These are phyloP conservation scores for Chlorella sp. DNA, from an alignment of 139 green algal genomes.

Conservation along the genomic window DNA sequence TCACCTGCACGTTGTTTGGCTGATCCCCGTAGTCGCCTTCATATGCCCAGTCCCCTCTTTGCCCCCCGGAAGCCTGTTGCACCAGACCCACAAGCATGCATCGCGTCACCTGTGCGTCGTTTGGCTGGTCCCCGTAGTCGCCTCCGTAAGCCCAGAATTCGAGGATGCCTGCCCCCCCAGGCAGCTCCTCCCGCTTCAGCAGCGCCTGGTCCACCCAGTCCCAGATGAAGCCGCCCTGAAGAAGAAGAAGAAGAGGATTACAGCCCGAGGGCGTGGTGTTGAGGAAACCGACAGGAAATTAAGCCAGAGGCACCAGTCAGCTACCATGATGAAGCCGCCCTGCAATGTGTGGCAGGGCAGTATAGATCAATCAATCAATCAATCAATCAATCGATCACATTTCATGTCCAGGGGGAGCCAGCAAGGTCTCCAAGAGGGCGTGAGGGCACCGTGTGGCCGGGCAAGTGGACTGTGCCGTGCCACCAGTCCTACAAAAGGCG, in stretches of 20 bases:
- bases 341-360: neutral
- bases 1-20: constrained; percentile 78
- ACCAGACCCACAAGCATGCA: no score
- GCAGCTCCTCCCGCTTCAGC: constrained; percentile 38
- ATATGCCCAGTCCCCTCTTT: constrained; percentile 93
- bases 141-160: constrained; percentile 92
- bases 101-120: constrained; percentile 71
- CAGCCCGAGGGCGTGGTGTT: no score
- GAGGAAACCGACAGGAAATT: no score
- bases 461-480: no score
- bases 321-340: constrained; percentile 99
- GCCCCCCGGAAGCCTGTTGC: no score
- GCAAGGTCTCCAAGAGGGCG: no score
- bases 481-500: no score
- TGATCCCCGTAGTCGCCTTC: constrained; percentile 95
- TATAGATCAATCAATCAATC: neutral
- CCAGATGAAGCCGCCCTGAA: constrained; percentile 98
- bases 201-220: constrained; percentile 97
- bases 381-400: no score
- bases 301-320: constrained; percentile 51
- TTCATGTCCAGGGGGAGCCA: no score
- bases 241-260: neutral
- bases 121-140: constrained; percentile 91
- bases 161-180: constrained; percentile 10
- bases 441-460: no score